A percentile compares a stretch with the other conserved stretches of the same genome.
Evolutionary conservation across 1,139 yeast species (phyloP).

Genomic region (Zygosaccharomyces pseudobailii): DNA sequence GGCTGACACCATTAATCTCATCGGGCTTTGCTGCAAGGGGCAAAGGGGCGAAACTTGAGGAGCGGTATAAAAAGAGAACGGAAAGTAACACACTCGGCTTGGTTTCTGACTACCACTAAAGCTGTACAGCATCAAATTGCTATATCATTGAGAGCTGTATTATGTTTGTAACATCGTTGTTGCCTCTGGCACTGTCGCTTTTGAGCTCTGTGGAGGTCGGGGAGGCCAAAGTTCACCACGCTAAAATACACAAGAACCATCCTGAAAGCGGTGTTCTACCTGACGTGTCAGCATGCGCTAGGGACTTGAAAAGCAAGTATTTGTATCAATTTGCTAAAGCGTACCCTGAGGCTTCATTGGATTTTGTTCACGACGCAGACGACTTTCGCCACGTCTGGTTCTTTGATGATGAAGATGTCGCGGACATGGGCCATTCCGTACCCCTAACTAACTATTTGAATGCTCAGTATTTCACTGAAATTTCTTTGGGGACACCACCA

Average conservation of each 20-base stretch:
- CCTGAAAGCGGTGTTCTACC: slow-evolving; percentile 50
- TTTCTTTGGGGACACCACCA: slow-evolving; percentile 85
- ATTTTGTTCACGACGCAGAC: not conserved
- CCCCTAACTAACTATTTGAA: slow-evolving; percentile 90
- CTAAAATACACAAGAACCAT: slow-evolving; percentile 48
- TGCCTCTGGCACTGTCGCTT: slow-evolving; percentile 62
- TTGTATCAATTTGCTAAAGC: slow-evolving; percentile 49
- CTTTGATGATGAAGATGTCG: not conserved
- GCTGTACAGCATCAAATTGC: not conserved
- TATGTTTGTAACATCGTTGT: slow-evolving; percentile 56
- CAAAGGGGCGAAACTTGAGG: slow-evolving; percentile 11
- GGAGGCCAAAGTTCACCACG: slow-evolving; percentile 60
- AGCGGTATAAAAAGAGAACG: slow-evolving; percentile 11
- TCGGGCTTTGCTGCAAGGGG: slow-evolving; percentile 7
- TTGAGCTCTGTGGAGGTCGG: slow-evolving; percentile 39
- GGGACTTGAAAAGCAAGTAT: slow-evolving; percentile 71
- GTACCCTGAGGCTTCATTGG: slow-evolving; percentile 33
- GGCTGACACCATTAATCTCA: slow-evolving; percentile 2
- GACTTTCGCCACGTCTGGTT: not conserved
- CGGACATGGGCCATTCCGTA: slow-evolving; percentile 44
- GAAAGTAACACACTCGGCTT: not conserved
- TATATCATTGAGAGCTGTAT: not conserved
- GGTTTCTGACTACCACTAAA: not conserved
- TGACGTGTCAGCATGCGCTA: slow-evolving; percentile 49
- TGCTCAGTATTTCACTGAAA: slow-evolving; percentile 92